Evolutionary conservation across 2,329 filamentous ascomycete genomes (phyloP).

Genomic region (Cladobotryum mycophilum): DNA sequence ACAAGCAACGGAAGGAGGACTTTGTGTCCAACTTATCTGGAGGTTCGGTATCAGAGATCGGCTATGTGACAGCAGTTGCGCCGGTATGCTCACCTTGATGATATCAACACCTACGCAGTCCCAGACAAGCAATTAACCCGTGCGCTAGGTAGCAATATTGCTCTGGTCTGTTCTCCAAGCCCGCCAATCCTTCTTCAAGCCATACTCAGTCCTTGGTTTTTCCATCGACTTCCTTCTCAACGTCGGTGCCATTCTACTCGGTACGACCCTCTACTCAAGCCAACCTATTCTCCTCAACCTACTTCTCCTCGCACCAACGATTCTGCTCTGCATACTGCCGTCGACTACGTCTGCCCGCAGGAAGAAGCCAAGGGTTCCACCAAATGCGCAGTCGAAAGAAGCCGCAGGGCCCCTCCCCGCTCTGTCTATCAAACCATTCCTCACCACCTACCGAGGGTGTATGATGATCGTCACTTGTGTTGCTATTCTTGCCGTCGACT

Average conservation of each 20-base stretch:
- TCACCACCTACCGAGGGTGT: conserved; percentile 82
- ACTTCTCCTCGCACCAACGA: conserved; percentile 65
- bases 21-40: conserved; percentile 90
- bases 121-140: conserved; percentile 2
- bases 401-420: conserved; percentile 25
- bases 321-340: conserved; percentile 53
- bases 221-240: conserved; percentile 83
- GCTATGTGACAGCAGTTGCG: conserved; percentile 75
- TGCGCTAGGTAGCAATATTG: conserved; percentile 63
- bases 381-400: conserved; percentile 25
- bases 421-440: conserved; percentile 80
- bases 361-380: conserved; percentile 43
- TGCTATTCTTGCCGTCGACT: conserved; percentile 95
- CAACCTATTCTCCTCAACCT: conserved; percentile 67
- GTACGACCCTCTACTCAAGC: conserved; percentile 76
- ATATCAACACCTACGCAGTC: background rate
- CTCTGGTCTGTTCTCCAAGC: conserved; percentile 87
- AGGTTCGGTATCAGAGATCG: conserved; percentile 78
- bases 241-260: conserved; percentile 72
- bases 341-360: conserved; percentile 23
- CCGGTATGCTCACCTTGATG: conserved; percentile 50
- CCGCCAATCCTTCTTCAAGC: conserved; percentile 75
- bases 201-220: conserved; percentile 62
- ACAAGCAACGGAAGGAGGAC: conserved; percentile 90
- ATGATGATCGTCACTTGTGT: conserved; percentile 90